Percentiles rank a stretch among this genome's conserved stretches.
Conservation (phyloP, 192 early-diverging fungal species). For the Hyaloraphidium curvatum region DNA sequence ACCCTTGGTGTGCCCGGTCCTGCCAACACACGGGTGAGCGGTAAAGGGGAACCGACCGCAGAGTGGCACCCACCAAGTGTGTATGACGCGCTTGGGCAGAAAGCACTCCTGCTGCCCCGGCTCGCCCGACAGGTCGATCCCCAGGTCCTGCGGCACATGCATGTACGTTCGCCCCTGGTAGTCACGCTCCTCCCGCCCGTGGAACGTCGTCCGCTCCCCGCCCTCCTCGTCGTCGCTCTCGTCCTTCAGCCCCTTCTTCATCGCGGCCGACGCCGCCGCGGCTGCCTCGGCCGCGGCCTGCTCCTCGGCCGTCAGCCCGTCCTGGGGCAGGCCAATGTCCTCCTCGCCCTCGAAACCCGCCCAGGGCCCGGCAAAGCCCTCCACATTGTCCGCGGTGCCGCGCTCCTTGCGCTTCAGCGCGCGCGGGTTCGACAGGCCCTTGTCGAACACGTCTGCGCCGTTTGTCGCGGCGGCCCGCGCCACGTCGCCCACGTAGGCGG, state of each 20-base stretch:
- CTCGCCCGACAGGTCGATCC: conserved; percentile 50
- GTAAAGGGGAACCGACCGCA: neutral
- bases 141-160: conserved; percentile 77
- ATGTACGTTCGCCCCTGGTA: conserved; percentile 93
- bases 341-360: conserved; percentile 76
- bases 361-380: conserved; percentile 86
- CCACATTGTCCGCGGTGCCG: conserved; percentile 52
- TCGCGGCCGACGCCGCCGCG: conserved; percentile 6
- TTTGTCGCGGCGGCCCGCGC: conserved; percentile 23
- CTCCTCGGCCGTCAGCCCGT: conserved; percentile 28
- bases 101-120: conserved; percentile 58
- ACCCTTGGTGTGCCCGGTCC: conserved; percentile 70
- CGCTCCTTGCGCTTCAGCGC: conserved; percentile 42
- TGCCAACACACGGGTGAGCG: neutral
- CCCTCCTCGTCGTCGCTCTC: conserved; percentile 23
- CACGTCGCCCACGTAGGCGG: conserved; percentile 44
- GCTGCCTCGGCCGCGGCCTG: conserved; percentile 6
- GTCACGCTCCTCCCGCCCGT: conserved; percentile 69
- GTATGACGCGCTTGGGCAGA: conserved; percentile 66
- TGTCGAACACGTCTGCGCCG: conserved; percentile 26
- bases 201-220: conserved; percentile 66
- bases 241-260: too few relatives aligned
- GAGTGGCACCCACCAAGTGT: conserved; percentile 43
- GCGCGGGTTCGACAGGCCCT: neutral
- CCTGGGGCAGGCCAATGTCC: conserved; percentile 30